Percentiles rank a stretch among this genome's conserved stretches.
These are phyloP conservation scores for Kuraishia floccosa DNA, from an alignment of 805 yeast genomes.

Conservation along the genomic window DNA sequence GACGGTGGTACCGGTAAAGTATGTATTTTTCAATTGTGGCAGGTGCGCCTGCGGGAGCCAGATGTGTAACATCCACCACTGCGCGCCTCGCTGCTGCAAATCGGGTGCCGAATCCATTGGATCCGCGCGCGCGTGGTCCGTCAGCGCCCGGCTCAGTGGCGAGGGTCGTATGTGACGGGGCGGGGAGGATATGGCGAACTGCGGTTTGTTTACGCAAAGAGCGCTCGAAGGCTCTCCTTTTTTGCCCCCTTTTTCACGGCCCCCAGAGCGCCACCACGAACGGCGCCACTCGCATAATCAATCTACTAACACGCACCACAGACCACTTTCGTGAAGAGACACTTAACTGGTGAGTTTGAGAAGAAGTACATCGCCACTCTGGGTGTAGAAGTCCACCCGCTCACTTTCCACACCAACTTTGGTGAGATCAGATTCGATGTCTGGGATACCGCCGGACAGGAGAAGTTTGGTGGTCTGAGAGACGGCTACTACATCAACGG, in stretches of 20 bases:
- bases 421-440: constrained; percentile 99
- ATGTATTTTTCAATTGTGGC: constrained; percentile 14
- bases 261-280: no score
- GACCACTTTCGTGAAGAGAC: constrained; percentile 99
- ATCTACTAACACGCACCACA: constrained; percentile 9
- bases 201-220: no score
- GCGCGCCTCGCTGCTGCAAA: no score
- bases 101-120: no score
- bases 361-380: constrained; percentile 98
- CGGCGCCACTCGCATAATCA: no score
- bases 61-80: no score
- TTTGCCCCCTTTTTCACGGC: no score
- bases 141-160: no score
- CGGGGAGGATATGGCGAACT: no score
- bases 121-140: no score
- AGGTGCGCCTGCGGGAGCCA: background rate
- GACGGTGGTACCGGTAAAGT: constrained; percentile 99
- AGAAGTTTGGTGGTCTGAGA: constrained; percentile 98
- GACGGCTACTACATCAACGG: constrained; percentile 99
- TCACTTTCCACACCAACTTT: constrained; percentile 94
- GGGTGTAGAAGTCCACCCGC: constrained; percentile 99
- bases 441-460: constrained; percentile 99
- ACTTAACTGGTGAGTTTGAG: constrained; percentile 98
- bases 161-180: no score
- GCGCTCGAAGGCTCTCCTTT: no score